Percentiles rank a stretch among this genome's conserved stretches.
Evolutionary conservation across 257 asterid genomes (phyloP).

Genomic region (Solanum lycopersicoides): DNA sequence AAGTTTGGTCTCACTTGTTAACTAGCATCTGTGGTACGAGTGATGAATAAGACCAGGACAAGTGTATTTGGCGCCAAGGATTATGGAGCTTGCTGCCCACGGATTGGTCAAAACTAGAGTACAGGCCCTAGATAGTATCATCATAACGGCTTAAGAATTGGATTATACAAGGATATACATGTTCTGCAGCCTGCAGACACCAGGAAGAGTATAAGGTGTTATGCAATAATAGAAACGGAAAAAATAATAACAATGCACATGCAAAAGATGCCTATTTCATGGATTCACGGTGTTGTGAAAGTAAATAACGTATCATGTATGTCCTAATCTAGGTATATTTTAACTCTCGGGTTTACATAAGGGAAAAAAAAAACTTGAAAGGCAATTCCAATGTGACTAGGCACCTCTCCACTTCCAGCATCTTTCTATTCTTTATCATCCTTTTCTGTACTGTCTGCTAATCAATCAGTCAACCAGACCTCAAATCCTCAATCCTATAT

Average conservation of each 20-base stretch:
- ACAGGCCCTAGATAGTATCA: neutral
- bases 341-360: neutral
- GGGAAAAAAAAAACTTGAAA: neutral
- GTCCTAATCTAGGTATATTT: neutral
- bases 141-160: conserved; percentile 56
- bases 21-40: neutral
- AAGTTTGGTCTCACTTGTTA: neutral
- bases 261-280: neutral
- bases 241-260: neutral
- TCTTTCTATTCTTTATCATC: neutral
- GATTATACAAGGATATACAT: conserved; percentile 66
- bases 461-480: neutral
- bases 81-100: neutral
- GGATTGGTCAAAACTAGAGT: neutral
- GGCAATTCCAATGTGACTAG: neutral
- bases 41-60: neutral
- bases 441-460: neutral
- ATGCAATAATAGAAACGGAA: neutral
- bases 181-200: conserved; percentile 61
- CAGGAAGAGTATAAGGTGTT: neutral
- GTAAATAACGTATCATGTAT: neutral
- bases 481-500: neutral
- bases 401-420: neutral
- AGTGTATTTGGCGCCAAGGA: neutral
- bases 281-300: neutral